Percentiles rank a stretch among this genome's conserved stretches.
phyloP scores from a whole-genome alignment of 2,329 filamentous ascomycete species.

The Ophiostoma montium region DNA sequence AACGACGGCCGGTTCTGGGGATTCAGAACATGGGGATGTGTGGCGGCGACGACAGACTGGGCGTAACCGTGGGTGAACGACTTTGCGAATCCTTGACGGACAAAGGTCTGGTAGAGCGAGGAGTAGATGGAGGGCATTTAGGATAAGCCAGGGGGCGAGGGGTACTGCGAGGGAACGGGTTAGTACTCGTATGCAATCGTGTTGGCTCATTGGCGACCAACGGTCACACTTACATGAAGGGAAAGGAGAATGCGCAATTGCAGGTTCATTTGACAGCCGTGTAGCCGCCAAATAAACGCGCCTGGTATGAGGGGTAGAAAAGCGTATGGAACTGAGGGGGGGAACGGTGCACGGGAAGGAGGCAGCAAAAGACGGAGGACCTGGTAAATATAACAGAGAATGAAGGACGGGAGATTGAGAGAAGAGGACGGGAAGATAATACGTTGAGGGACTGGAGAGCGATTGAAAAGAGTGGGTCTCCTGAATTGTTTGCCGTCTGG shows the following conservation, averaged over 20 bases:
- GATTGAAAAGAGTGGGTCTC: conserved; percentile 2
- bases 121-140: conserved; percentile 80
- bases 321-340: background rate
- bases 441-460: background rate
- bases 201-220: background rate
- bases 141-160: conserved; percentile 50
- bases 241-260: conserved; percentile 48
- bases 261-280: conserved; percentile 98
- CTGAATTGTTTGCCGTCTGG: conserved; percentile 1
- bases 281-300: conserved; percentile 86
- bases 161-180: conserved; percentile 26
- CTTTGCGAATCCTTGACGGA: conserved; percentile 95
- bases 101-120: conserved; percentile 62
- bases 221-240: conserved; percentile 43
- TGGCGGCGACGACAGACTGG: conserved; percentile 91
- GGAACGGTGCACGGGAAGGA: background rate
- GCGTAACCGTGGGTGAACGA: conserved; percentile 96
- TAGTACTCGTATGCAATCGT: background rate
- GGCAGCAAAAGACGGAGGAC: background rate
- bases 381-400: conserved; percentile 2
- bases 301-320: conserved; percentile 22
- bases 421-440: background rate
- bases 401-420: background rate
- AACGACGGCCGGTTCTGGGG: conserved; percentile 53
- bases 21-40: conserved; percentile 65